Percentiles rank a stretch among this genome's conserved stretches.
These are phyloP conservation scores for Teratosphaeria destructans DNA, from an alignment of 2,329 filamentous ascomycete species.

Conservation along the genomic window DNA sequence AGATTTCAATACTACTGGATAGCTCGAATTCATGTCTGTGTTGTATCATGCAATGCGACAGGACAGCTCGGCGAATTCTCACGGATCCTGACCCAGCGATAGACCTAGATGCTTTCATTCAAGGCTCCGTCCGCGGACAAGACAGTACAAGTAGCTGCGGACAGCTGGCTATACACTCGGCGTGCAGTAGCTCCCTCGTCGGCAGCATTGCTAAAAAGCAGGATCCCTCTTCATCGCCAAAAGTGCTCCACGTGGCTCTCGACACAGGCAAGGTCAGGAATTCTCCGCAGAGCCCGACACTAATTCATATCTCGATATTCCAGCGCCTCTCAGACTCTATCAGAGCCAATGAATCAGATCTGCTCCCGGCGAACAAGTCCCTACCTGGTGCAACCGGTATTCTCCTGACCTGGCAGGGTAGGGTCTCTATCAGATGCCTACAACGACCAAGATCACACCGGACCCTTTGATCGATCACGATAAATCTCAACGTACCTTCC, in stretches of 20 bases:
- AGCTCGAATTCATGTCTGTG: no score
- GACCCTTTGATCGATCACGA: neutral
- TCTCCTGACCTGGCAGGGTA: neutral
- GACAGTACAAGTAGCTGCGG: no score
- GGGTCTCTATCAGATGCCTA: neutral
- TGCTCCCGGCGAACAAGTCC: neutral
- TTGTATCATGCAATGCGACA: no score
- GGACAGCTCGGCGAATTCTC: no score
- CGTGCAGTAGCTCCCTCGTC: neutral
- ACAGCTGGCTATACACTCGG: neutral
- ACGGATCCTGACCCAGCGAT: no score
- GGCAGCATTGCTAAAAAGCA: neutral
- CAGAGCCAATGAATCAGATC: neutral
- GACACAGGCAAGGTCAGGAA: neutral
- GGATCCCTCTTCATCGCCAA: neutral
- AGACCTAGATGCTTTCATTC: no score
- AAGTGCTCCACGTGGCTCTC: neutral
- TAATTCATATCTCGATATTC: neutral
- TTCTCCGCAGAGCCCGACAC: neutral
- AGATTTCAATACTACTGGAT: no score
- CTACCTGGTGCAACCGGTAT: neutral
- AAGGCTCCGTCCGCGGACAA: no score
- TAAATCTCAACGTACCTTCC: neutral
- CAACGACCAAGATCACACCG: neutral
- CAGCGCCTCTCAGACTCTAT: neutral